These are phyloP conservation scores for Achaetomiella virescens DNA, from an alignment of 495 filamentous ascomycete genomes.

Conservation along the genomic window DNA sequence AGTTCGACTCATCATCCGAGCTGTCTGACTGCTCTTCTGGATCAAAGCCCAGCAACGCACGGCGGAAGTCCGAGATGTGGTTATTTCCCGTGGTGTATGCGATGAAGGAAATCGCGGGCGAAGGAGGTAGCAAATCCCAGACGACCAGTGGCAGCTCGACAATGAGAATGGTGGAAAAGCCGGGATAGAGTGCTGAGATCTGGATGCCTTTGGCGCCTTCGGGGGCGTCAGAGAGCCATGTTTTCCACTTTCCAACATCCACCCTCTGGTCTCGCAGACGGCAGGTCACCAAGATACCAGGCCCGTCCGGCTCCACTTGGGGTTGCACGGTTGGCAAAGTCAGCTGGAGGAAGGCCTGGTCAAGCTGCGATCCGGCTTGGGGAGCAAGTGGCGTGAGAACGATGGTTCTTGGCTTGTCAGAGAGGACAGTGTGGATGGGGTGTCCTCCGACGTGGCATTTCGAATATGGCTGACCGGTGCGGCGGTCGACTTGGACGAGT, in stretches of 20 bases:
- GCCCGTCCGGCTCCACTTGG: not conserved
- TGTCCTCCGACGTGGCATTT: conserved; percentile 2
- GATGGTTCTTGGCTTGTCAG: conserved; percentile 11
- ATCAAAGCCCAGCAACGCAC: conserved; percentile 1
- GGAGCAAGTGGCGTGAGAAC: conserved; percentile 9
- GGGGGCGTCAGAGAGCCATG: conserved; percentile 9
- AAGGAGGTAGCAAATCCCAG: conserved; percentile 16
- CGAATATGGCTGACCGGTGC: conserved; percentile 13
- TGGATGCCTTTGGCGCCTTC: conserved; percentile 1
- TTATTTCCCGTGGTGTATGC: conserved; percentile 7
- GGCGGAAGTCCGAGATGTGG: not conserved
- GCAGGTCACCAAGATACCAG: conserved; percentile 8
- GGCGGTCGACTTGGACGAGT: conserved; percentile 10
- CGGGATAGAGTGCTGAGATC: conserved; percentile 13
- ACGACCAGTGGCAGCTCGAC: conserved; percentile 14
- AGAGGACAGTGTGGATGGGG: conserved; percentile 12
- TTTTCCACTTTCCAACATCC: conserved; percentile 9
- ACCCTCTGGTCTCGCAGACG: conserved; percentile 4
- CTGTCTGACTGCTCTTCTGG: not conserved
- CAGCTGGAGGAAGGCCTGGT: conserved; percentile 3
- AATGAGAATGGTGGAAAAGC: conserved; percentile 5
- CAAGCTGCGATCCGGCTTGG: not conserved
- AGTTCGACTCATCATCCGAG: not conserved
- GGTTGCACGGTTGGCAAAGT: not conserved
- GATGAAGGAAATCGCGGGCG: conserved; percentile 7